Conservation (phyloP, 352 stramenopile genomes). For the Aphanomyces invadans region DNA sequence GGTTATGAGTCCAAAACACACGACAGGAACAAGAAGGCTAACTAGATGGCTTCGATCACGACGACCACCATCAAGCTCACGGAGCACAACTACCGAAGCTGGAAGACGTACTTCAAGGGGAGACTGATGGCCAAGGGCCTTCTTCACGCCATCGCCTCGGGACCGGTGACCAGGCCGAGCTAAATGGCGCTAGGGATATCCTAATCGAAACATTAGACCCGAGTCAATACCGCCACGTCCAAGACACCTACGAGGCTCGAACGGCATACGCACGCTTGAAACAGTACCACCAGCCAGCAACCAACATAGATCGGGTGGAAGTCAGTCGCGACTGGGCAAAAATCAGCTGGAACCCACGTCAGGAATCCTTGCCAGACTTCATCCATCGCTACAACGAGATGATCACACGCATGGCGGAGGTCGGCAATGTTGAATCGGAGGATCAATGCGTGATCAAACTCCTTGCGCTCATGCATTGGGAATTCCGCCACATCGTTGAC, state of each 20-base stretch:
- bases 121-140: neutral
- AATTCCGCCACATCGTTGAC: neutral
- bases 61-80: neutral
- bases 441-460: neutral
- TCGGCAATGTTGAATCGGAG: neutral
- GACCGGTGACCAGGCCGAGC: neutral
- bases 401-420: neutral
- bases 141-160: neutral
- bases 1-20: slow-evolving; percentile 4
- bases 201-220: slow-evolving; percentile 10
- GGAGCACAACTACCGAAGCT: neutral
- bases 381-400: neutral
- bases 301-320: neutral
- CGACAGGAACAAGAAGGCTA: neutral
- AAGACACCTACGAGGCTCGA: neutral
- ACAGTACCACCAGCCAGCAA: neutral
- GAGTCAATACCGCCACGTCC: slow-evolving; percentile 2
- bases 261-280: neutral
- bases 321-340: neutral
- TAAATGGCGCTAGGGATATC: slow-evolving; percentile 15
- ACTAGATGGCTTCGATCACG: neutral
- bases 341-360: neutral
- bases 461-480: neutral
- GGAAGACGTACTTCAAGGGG: neutral
- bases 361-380: slow-evolving; percentile 6